Conservation (phyloP, 352 stramenopile genomes). For the Phytophthora uliginosa region DNA sequence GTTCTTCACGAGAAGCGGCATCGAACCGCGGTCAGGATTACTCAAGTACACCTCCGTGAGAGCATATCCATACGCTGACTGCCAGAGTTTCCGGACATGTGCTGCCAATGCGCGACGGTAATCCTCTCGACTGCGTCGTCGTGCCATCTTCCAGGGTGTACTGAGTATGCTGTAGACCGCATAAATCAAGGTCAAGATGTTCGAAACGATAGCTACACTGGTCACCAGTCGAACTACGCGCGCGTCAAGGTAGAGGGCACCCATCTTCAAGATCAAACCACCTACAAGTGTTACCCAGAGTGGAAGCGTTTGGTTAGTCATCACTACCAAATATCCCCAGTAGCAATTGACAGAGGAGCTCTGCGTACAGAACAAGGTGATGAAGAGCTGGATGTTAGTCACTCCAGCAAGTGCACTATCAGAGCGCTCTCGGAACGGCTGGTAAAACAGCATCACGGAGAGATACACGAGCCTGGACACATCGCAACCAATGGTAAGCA, state of each 20-base stretch:
- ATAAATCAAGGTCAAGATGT: slow-evolving; percentile 59
- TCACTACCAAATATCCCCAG: neutral
- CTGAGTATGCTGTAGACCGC: slow-evolving; percentile 63
- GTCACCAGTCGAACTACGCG: slow-evolving; percentile 61
- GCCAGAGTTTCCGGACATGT: slow-evolving; percentile 69
- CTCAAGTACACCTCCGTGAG: slow-evolving; percentile 70
- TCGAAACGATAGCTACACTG: slow-evolving; percentile 61
- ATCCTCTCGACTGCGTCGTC: slow-evolving; percentile 48
- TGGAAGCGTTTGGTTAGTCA: neutral
- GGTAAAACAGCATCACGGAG: slow-evolving; percentile 76
- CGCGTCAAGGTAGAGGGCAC: slow-evolving; percentile 50
- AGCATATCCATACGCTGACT: slow-evolving; percentile 61
- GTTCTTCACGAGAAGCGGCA: slow-evolving; percentile 65
- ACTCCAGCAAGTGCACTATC: slow-evolving; percentile 73
- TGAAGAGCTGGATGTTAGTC: slow-evolving; percentile 82
- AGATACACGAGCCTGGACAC: slow-evolving; percentile 74
- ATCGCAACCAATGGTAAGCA: neutral
- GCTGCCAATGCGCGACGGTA: slow-evolving; percentile 54
- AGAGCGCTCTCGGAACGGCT: slow-evolving; percentile 71
- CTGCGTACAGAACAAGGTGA: slow-evolving; percentile 81
- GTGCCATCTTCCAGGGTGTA: slow-evolving; percentile 38
- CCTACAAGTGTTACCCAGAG: slow-evolving; percentile 36
- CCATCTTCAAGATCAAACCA: slow-evolving; percentile 79
- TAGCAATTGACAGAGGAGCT: neutral
- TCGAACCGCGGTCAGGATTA: slow-evolving; percentile 49